Base-by-base conservation (phyloP, 257 asterid genomes). In the Solanum piurae region DNA sequence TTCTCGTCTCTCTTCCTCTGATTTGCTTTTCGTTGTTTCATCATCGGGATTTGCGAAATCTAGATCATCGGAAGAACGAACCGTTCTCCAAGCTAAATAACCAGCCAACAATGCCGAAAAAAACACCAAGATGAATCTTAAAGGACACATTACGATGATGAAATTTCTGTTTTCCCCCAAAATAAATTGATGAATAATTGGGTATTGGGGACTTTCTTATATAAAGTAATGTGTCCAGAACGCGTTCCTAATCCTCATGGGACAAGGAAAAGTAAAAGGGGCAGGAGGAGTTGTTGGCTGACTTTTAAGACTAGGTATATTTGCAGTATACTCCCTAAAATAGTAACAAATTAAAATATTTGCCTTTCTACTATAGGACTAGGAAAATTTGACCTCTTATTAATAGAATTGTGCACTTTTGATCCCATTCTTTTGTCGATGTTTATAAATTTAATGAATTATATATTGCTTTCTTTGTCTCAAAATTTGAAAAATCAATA, bases 101-200 rank as follows among this genome's bases (percentile, higher is more conserved):
- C 83, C 97, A 2, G 95, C 95, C 87, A 92, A 87, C 3, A 85
- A 82, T 1, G 96, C 96, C 14, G 96, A 93, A 77, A 93, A 89
- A 64, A 94, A 92, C 85, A 92, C 93, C 91, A 91, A 34, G 10
- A 94, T 74, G 91, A 94, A 88, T 68, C 97, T 89, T 73, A 93
- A 31, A 55, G 97, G 95, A 84, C 95, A 93, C 95, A 93, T 92
- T 18, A 55, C 21, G 74, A 66, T 34, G 42, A 42, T 62, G 76
- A 36, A 55, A 16, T 84, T 16, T 40, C 34, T 21, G 25, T 34
- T n/a, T 85, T 71, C 14, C 40, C 71, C 37, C 14, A 7, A 38
- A 75, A 75, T 16, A 18, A 6, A 2, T 2, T 55, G 64, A 55
- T 55, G 2, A 55, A 55, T 55, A 55, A 4, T 64, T 64, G 72